Percentiles rank a stretch among this genome's conserved stretches.
phyloP scores from a whole-genome alignment of 2,329 filamentous ascomycete species.

The Talaromyces sp. region DNA sequence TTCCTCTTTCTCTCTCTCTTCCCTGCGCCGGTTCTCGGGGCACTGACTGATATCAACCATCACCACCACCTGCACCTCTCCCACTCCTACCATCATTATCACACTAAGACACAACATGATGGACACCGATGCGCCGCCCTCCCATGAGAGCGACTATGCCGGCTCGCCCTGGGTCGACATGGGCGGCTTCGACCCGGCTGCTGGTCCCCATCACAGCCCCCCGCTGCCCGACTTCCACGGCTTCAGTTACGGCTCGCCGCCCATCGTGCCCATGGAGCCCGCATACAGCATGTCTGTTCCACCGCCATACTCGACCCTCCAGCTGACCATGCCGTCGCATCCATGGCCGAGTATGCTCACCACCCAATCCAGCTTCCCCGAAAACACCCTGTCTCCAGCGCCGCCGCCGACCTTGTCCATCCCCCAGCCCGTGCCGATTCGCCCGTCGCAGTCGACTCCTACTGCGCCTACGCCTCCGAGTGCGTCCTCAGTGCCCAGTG shows the following conservation, averaged over 20 bases:
- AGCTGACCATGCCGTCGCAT: conserved; percentile 60
- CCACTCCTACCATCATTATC: neutral
- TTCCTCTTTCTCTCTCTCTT: neutral
- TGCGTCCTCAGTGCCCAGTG: conserved; percentile 32
- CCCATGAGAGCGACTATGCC: conserved; percentile 40
- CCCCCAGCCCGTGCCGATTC: conserved; percentile 45
- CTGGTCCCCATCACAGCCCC: conserved; percentile 59
- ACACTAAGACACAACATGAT: conserved; percentile 22
- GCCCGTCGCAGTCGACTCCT: conserved; percentile 23
- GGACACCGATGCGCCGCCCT: conserved; percentile 42
- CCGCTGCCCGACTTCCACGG: conserved; percentile 64
- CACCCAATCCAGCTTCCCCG: conserved; percentile 61
- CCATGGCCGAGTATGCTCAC: conserved; percentile 77
- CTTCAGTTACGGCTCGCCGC: conserved; percentile 59
- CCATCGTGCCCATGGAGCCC: conserved; percentile 56
- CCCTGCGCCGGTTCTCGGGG: neutral
- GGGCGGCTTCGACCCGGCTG: conserved; percentile 34
- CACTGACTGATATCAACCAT: neutral
- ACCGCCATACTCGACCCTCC: conserved; percentile 54
- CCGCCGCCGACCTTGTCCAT: conserved; percentile 43
- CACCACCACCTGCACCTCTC: neutral
- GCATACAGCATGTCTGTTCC: conserved; percentile 53
- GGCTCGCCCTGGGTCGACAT: conserved; percentile 44
- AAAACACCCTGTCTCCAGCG: conserved; percentile 56
- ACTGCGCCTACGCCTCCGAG: conserved; percentile 20